Percentiles rank a stretch among this genome's conserved stretches.
These are phyloP conservation scores for Pugionium dolabratum DNA, from an alignment of 345 rosid genomes.

Conservation along the genomic window DNA sequence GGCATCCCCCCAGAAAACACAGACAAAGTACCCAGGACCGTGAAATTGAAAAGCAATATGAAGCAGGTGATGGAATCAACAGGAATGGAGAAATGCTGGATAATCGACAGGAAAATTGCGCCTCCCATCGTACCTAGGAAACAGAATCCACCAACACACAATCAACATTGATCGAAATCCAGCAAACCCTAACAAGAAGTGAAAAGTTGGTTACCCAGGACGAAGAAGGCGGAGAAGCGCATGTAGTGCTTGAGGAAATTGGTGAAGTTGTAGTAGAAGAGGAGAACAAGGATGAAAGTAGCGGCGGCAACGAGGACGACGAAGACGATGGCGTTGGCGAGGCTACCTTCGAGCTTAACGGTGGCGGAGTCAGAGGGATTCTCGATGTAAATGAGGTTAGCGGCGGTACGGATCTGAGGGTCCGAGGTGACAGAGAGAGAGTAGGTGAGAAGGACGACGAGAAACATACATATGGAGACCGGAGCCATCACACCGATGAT, in stretches of 20 bases:
- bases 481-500: constrained; percentile 95
- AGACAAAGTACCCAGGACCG: constrained; percentile 77
- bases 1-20: constrained; percentile 80
- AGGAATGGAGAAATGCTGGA: constrained; percentile 82
- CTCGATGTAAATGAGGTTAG: constrained; percentile 90
- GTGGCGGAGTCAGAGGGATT: constrained; percentile 72
- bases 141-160: constrained; percentile 9
- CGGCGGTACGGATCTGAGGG: constrained; percentile 82
- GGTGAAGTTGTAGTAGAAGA: constrained; percentile 92
- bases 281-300: constrained; percentile 78
- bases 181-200: constrained; percentile 16
- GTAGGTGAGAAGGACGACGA: constrained; percentile 89
- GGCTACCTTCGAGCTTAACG: constrained; percentile 83
- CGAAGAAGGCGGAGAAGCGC: constrained; percentile 92
- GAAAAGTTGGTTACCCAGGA: constrained; percentile 49
- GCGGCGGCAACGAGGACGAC: constrained; percentile 70
- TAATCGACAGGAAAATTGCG: constrained; percentile 71
- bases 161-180: background rate
- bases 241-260: constrained; percentile 89
- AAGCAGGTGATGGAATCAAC: constrained; percentile 76
- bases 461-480: constrained; percentile 90
- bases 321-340: constrained; percentile 84
- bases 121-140: constrained; percentile 86
- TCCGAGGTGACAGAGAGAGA: constrained; percentile 67
- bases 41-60: constrained; percentile 76